Evolutionary conservation across 164 flowering plant species (phyloP), one percentile per base, ranked within the genome.

Genomic region (Warburgia ugandensis): DNA sequence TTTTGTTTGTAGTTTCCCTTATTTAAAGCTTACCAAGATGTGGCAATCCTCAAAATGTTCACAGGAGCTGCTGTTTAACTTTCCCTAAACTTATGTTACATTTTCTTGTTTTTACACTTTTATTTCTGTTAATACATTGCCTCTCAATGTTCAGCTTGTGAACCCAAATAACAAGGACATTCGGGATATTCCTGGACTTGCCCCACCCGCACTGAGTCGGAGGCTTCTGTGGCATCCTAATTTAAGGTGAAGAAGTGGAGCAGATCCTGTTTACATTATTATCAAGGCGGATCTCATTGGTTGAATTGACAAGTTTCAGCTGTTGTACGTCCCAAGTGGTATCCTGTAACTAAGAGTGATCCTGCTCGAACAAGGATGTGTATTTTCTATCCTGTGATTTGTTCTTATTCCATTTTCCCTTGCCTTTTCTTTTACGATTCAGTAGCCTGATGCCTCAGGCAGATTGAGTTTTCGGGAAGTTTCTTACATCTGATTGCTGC

Each of bases 111-210:
- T 20, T 5, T 44, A 21, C 29, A 44, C 23, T 32, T 35, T 0
- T 11, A 6, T 35, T 35, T 35, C 38, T 35, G 27, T 21, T 6
- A 13, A 20, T 44, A 44, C 2, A 44, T 44, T 38, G 11, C 37
- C 28, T 41, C 55, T 45, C 38, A 22, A 33, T 56, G 43, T 60
- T 33, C 83, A 90, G 97, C 52, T 90, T 43, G 95, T 86, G 48
- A 56, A 90, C 55, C 95, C 97, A 50, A 58, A 77, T 31, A 86
- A 90, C 85, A 86, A 80, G 62, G 79, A 80, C 64, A 90, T 90
- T 29, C 82, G 72, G 33, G 85, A 86, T 56, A 86, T 90, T 46
- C 97, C 97, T 19, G 97, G 97, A 47, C 61, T 90, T 50, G 97
- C 83, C 12, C 97, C 97, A 23, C 97, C 97, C 2, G 97, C 78